Base-by-base conservation (phyloP, 1,139 yeast species). In the Diutina rugosa region DNA sequence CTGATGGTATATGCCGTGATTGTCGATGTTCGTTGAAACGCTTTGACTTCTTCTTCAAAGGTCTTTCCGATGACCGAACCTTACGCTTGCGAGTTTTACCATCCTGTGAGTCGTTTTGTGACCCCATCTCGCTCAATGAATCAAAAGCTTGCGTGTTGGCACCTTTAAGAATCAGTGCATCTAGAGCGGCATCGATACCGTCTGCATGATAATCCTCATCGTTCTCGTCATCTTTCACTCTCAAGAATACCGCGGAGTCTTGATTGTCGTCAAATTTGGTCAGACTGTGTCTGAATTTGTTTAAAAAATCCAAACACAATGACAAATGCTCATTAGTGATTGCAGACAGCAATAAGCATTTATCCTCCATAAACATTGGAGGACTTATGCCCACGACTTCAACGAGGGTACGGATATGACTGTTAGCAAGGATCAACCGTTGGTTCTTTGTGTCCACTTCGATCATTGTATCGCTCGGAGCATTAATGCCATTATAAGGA, bases 241-340 rank as follows among this genome's bases (percentile, higher is more conserved):
- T 65, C 56, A 73, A 61, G 59, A 67, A 72, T 58, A 62, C 72
- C 18, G 70, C 66, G 0, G 81, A 77, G 52, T 72, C 74, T 61
- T 70, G 71, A 9, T 69, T 76, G 57, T 75, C 80, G 30, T 76
- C 81, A 58, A 78, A 76, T 1, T 56, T 54, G 1, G 66, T 70
- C 16, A 6, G 41, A 38, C 2, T 56, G 71, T 74, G n/a, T 53
- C 55, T 58, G 76, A 77, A 74, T 56, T 71, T 72, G 54, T 67
- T 65, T 30, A 74, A 63, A 35, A 65, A 59, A 6, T 69, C 72
- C 4, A 64, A 54, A 7, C 63, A 61, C 46, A 67, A 69, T 6
- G 59, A 58, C 9, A 74, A 56, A 46, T 61, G 58, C 4, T 64
- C 67, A 2, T 63, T 57, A 1, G 66, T 56, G 0, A 67, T 62